phyloP scores from a whole-genome alignment of 2,329 filamentous ascomycete genomes.

The Apiospora rasikravindrae region DNA sequence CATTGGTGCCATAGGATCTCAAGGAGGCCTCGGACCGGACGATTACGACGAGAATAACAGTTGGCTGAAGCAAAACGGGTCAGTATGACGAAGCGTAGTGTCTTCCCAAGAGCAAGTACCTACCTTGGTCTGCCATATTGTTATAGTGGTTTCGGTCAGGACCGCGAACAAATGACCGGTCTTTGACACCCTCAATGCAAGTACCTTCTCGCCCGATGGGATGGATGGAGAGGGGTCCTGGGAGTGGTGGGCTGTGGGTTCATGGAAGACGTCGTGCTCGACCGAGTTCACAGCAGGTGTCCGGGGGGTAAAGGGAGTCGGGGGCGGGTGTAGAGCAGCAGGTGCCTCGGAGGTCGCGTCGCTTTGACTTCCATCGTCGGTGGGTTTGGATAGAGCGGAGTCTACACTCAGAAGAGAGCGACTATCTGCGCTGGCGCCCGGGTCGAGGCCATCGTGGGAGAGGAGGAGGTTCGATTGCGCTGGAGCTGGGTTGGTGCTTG shows the following conservation, averaged over 20 bases:
- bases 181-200: constrained; percentile 78
- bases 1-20: constrained; percentile 82
- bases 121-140: constrained; percentile 96
- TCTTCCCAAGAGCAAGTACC: background rate
- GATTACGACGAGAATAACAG: constrained; percentile 84
- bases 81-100: background rate
- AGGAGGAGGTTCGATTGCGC: constrained; percentile 53
- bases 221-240: constrained; percentile 43
- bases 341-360: constrained; percentile 43
- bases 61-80: constrained; percentile 64
- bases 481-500: constrained; percentile 67
- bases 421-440: constrained; percentile 39
- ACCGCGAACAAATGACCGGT: constrained; percentile 85
- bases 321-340: constrained; percentile 24
- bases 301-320: constrained; percentile 56
- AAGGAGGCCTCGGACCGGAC: constrained; percentile 82
- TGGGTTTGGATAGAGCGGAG: constrained; percentile 25
- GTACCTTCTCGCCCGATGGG: constrained; percentile 64
- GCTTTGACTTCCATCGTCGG: constrained; percentile 34
- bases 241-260: constrained; percentile 36
- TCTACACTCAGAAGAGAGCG: constrained; percentile 36
- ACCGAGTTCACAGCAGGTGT: constrained; percentile 65
- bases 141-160: constrained; percentile 82
- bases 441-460: constrained; percentile 65
- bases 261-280: constrained; percentile 55